A percentile compares a stretch with the other conserved stretches of the same genome.
These are phyloP conservation scores for Macadamia tetraphylla DNA, from an alignment of 164 flowering plant genomes.

Conservation along the genomic window DNA sequence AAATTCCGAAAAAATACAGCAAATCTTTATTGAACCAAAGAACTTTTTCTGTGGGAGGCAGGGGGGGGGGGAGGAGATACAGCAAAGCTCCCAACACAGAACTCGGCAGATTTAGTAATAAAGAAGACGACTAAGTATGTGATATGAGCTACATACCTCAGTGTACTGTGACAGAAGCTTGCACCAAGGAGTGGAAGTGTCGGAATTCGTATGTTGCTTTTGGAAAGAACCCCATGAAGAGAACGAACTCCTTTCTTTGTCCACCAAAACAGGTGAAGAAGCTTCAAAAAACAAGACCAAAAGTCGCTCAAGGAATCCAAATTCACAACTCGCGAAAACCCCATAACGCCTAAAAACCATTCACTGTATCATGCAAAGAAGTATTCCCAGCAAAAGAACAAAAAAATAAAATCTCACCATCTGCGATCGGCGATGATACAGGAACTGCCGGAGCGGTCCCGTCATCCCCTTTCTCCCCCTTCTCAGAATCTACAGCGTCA, in stretches of 20 bases:
- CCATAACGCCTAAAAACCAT: neutral
- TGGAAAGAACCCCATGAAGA: conserved; percentile 32
- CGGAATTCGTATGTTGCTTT: conserved; percentile 33
- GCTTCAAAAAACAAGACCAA: conserved; percentile 23
- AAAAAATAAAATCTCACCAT: conserved; percentile 23
- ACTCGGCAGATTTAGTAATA: too few species aligned
- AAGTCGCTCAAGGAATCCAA: conserved; percentile 2
- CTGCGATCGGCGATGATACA: conserved; percentile 32
- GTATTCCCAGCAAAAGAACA: too few species aligned
- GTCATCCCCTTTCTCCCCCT: conserved; percentile 12
- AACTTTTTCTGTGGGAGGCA: too few species aligned
- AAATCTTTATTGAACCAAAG: too few species aligned
- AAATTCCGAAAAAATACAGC: too few species aligned
- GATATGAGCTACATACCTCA: conserved; percentile 30
- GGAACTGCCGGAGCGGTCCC: conserved; percentile 23
- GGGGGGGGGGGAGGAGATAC: too few species aligned
- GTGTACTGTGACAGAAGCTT: conserved; percentile 56
- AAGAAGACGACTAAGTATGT: too few species aligned
- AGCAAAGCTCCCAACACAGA: too few species aligned
- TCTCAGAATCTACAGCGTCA: conserved; percentile 15
- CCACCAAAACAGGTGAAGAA: conserved; percentile 30
- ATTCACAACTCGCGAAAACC: conserved; percentile 1
- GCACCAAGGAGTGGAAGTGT: conserved; percentile 55
- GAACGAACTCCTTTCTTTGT: conserved; percentile 47
- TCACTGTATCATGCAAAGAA: neutral